Percentiles rank a stretch among this genome's conserved stretches.
Evolutionary conservation across 2,329 filamentous ascomycete species (phyloP).

Genomic region (Chrysoporthe cubensis): DNA sequence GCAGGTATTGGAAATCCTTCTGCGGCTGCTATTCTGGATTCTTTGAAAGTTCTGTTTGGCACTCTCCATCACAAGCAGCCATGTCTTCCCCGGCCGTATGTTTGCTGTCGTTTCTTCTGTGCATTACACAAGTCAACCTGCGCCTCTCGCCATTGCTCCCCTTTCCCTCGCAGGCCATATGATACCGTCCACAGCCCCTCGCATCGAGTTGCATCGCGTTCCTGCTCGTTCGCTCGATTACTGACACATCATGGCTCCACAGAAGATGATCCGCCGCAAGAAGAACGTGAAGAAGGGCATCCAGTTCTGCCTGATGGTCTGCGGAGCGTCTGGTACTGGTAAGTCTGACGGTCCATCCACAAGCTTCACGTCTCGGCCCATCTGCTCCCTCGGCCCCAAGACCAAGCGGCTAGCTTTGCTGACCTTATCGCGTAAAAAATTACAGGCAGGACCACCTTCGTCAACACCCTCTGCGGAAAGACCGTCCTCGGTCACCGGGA

Average conservation of each 20-base stretch:
- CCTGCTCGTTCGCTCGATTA: conserved; percentile 26
- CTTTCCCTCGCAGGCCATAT: neutral
- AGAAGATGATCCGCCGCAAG: conserved; percentile 99
- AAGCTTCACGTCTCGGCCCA: conserved; percentile 10
- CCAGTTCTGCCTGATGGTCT: conserved; percentile 99
- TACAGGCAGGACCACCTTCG: conserved; percentile 93
- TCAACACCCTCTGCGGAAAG: conserved; percentile 98
- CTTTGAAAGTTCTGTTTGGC: conserved; percentile 5
- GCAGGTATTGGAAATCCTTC: conserved; percentile 1
- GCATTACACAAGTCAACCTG: conserved; percentile 18
- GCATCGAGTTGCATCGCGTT: conserved; percentile 24
- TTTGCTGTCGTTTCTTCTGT: conserved; percentile 27
- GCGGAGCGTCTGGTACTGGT: conserved; percentile 98
- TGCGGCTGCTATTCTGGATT: conserved; percentile 6
- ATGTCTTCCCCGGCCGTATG: conserved; percentile 36
- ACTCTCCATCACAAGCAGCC: conserved; percentile 4
- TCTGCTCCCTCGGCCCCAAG: conserved; percentile 17
- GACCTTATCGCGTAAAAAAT: conserved; percentile 24
- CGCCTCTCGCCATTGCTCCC: neutral
- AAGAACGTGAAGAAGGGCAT: conserved; percentile 99
- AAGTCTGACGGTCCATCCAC: conserved; percentile 44
- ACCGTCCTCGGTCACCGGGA: conserved; percentile 90
- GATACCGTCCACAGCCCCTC: conserved; percentile 1
- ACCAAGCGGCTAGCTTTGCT: conserved; percentile 28
- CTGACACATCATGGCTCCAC: conserved; percentile 37